Percentiles rank a stretch among this genome's conserved stretches.
Evolutionary conservation across 768 basidiomycete species (phyloP).

Genomic region (Psilocybe cubensis): DNA sequence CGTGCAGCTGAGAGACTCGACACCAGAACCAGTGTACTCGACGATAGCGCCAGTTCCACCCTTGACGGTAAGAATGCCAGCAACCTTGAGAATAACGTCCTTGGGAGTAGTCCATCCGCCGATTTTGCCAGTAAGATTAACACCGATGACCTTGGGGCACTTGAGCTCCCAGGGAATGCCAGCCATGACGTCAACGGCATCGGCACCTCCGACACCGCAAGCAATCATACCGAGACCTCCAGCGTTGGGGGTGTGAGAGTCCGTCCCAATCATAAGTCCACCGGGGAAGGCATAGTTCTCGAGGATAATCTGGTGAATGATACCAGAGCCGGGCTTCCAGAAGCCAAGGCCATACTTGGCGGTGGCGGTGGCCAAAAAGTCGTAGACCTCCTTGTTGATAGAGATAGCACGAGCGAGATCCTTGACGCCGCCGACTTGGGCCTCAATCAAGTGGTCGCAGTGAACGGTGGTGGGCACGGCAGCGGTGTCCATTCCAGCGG

Average conservation of each 20-base stretch:
- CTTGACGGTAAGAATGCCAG: constrained; percentile 98
- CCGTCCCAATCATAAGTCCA: constrained; percentile 99
- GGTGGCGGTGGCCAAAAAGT: constrained; percentile 96
- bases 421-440: constrained; percentile 91
- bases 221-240: constrained; percentile 99
- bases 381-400: constrained; percentile 98
- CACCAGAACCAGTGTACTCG: constrained; percentile 94
- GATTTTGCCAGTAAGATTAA: constrained; percentile 94
- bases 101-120: constrained; percentile 98
- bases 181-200: constrained; percentile 99
- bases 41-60: constrained; percentile 99
- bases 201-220: constrained; percentile 99
- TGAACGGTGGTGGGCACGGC: constrained; percentile 99
- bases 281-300: constrained; percentile 99
- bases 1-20: constrained; percentile 95
- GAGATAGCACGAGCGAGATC: constrained; percentile 91
- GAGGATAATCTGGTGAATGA: constrained; percentile 98
- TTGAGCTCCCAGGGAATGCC: constrained; percentile 98
- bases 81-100: constrained; percentile 99
- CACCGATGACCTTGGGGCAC: constrained; percentile 99
- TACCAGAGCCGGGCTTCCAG: constrained; percentile 99
- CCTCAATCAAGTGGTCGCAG: constrained; percentile 99
- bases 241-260: constrained; percentile 99
- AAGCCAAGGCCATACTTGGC: constrained; percentile 99
- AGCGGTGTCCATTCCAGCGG: constrained; percentile 96